Evolutionary conservation across 305 asterid species (phyloP).

Genomic region (Fraxinus velutina): DNA sequence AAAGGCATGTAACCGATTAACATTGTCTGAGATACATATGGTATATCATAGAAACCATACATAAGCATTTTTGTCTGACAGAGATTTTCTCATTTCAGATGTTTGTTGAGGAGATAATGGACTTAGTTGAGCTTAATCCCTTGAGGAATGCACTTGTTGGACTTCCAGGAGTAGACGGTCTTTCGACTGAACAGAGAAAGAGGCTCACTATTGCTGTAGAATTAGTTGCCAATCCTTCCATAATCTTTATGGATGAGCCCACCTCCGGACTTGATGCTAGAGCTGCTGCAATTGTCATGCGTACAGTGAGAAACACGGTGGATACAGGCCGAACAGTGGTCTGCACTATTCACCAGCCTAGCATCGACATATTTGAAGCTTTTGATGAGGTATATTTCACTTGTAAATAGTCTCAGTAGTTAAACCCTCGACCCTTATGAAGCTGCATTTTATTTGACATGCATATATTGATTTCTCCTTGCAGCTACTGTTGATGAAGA

Average conservation of each 20-base stretch:
- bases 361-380: constrained; percentile 86
- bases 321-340: constrained; percentile 91
- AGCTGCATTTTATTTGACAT: constrained; percentile 4
- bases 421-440: not conserved
- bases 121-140: constrained; percentile 68
- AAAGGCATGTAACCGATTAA: constrained; percentile 42
- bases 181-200: constrained; percentile 84
- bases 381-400: constrained; percentile 64
- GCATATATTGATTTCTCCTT: not conserved
- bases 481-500: constrained; percentile 76
- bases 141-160: constrained; percentile 74
- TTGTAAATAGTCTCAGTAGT: not conserved
- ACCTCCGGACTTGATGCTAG: constrained; percentile 92
- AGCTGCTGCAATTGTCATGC: constrained; percentile 95
- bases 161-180: constrained; percentile 81
- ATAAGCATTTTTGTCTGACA: not conserved
- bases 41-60: not conserved
- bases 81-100: constrained; percentile 39
- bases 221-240: constrained; percentile 80
- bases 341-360: constrained; percentile 92
- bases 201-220: constrained; percentile 88
- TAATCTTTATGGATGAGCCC: constrained; percentile 91
- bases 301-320: constrained; percentile 82
- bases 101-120: constrained; percentile 94
- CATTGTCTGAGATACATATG: not conserved